These are phyloP conservation scores for Aurinia saxatilis DNA, from an alignment of 345 rosid genomes.

Conservation along the genomic window DNA sequence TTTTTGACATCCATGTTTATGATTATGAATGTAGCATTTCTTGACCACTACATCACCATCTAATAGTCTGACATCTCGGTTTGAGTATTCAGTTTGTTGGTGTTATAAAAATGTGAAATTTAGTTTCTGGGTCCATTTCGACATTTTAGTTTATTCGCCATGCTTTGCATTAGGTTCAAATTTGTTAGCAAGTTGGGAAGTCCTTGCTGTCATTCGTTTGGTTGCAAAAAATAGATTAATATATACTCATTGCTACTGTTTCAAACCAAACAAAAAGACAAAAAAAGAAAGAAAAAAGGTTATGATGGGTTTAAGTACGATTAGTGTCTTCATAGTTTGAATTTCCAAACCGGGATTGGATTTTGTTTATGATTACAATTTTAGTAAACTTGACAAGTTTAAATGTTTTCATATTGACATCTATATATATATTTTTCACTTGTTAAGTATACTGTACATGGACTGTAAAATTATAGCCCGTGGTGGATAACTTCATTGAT, in stretches of 20 bases:
- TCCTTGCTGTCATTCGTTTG: not conserved
- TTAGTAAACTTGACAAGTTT: not conserved
- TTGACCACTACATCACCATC: no score
- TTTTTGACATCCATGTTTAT: no score
- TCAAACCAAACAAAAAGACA: not conserved
- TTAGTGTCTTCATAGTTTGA: conserved; percentile 1
- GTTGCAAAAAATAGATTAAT: not conserved
- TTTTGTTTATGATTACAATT: not conserved
- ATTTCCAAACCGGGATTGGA: conserved; percentile 4
- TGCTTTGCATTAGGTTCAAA: not conserved
- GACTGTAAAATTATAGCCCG: not conserved
- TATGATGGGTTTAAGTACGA: conserved; percentile 1
- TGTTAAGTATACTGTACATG: not conserved
- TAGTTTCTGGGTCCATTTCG: not conserved
- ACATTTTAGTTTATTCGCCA: not conserved
- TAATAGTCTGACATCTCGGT: no score
- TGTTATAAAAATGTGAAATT: not conserved
- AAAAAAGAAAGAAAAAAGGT: not conserved
- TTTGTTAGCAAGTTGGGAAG: not conserved
- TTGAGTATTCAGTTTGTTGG: not conserved
- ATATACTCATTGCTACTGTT: conserved; percentile 11
- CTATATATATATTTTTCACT: not conserved
- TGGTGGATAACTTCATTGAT: not conserved
- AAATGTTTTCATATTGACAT: not conserved
- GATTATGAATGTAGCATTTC: no score